Percentiles rank a stretch among this genome's conserved stretches.
Evolutionary conservation across 2,329 filamentous ascomycete species (phyloP).

Genomic region (Bipolaris oryzae): DNA sequence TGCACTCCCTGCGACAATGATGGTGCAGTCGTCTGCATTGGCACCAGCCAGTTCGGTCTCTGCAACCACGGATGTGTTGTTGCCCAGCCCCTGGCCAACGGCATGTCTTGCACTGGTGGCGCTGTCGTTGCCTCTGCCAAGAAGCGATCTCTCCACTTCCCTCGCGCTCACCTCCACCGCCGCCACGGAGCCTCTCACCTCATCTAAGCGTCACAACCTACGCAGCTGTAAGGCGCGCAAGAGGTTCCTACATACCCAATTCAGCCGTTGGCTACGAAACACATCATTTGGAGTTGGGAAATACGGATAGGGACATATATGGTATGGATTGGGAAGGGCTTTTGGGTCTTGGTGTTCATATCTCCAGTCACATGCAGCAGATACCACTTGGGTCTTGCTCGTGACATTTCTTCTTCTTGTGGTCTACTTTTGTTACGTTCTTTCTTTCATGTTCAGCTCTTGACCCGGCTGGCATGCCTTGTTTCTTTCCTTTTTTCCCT

Average conservation of each 20-base stretch:
- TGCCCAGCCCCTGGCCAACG: conserved; percentile 49
- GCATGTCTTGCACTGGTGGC: conserved; percentile 51
- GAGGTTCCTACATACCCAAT: conserved; percentile 10
- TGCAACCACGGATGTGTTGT: conserved; percentile 54
- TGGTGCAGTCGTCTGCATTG: conserved; percentile 54
- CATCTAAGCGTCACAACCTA: conserved; percentile 19
- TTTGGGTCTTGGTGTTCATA: conserved; percentile 27
- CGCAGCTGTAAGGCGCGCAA: conserved; percentile 6
- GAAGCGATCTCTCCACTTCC: conserved; percentile 25
- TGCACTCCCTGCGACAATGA: conserved; percentile 49
- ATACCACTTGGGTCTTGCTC: conserved; percentile 19
- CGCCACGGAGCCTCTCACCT: conserved; percentile 34
- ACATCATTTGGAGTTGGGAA: conserved; percentile 34
- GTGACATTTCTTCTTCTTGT: conserved; percentile 11
- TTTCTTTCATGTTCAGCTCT: conserved; percentile 25
- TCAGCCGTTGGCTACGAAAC: conserved; percentile 16
- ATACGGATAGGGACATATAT: conserved; percentile 16
- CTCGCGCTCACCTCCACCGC: conserved; percentile 39
- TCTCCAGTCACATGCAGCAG: conserved; percentile 8
- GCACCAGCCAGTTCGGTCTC: conserved; percentile 50
- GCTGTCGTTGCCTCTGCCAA: conserved; percentile 22
- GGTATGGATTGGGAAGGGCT: conserved; percentile 9
- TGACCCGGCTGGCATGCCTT: conserved; percentile 21
- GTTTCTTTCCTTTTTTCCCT: conserved; percentile 16
- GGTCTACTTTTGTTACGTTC: conserved; percentile 15